Evolutionary conservation across 306 rosid genomes (phyloP).

Genomic region (Abrus pulchellus): DNA sequence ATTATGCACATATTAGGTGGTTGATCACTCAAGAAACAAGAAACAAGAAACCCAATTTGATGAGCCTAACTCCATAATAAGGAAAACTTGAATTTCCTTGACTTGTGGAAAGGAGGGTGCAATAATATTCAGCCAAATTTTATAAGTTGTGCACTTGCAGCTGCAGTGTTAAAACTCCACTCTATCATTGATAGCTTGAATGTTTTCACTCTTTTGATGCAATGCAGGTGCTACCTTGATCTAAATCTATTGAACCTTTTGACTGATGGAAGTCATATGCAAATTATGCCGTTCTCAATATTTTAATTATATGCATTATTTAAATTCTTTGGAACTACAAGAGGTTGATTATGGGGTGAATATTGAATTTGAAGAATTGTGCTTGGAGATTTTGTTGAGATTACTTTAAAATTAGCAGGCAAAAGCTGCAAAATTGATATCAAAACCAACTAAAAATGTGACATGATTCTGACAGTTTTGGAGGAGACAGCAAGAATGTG

Average conservation of each 20-base stretch:
- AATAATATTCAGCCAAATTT: neutral
- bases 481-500: conserved; percentile 50
- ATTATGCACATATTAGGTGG: conserved; percentile 60
- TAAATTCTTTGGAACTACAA: conserved; percentile 10
- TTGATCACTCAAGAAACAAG: conserved; percentile 25
- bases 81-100: conserved; percentile 14
- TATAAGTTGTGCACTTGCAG: neutral
- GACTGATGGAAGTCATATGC: neutral
- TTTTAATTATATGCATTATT: conserved; percentile 3
- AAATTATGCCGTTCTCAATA: neutral
- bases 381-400: neutral
- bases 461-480: conserved; percentile 48
- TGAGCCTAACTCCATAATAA: conserved; percentile 42
- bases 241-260: neutral
- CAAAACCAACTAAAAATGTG: conserved; percentile 42
- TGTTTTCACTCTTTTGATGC: neutral
- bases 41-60: conserved; percentile 45
- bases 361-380: conserved; percentile 21
- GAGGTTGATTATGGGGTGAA: conserved; percentile 11
- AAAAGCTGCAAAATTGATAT: conserved; percentile 41
- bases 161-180: neutral
- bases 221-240: neutral
- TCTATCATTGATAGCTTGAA: conserved; percentile 18
- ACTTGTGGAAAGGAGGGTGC: conserved; percentile 29
- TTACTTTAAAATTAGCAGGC: conserved; percentile 32